Percentiles rank a stretch among this genome's conserved stretches.
Evolutionary conservation across 139 green algal species (phyloP).

Genomic region (Astrephomene gubernaculifera): DNA sequence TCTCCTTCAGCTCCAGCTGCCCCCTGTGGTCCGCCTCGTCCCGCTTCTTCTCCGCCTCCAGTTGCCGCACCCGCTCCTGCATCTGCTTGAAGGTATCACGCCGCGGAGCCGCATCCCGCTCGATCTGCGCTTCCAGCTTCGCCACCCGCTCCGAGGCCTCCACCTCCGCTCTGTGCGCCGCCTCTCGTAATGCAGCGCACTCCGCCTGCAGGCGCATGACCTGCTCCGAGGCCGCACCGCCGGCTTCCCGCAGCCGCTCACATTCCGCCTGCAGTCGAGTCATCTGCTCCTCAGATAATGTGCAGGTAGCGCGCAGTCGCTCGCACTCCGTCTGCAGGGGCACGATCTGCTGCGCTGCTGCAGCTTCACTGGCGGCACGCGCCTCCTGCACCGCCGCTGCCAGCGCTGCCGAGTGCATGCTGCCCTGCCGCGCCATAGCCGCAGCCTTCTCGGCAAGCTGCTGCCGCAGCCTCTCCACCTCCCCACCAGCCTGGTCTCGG

Average conservation of each 20-base stretch:
- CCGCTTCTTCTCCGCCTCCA: constrained; percentile 26
- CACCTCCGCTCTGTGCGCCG: not conserved
- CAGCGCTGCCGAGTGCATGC: not conserved
- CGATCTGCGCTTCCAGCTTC: constrained; percentile 14
- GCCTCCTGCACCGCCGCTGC: constrained; percentile 36
- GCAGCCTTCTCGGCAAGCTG: not conserved
- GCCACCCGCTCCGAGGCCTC: constrained; percentile 8
- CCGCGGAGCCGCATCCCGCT: not conserved
- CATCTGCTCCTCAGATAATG: constrained; percentile 25
- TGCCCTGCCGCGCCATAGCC: not conserved
- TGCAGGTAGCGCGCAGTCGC: constrained; percentile 6
- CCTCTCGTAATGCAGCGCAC: not conserved
- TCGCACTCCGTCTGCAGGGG: constrained; percentile 28
- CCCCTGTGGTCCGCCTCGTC: not conserved
- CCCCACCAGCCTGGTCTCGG: not conserved
- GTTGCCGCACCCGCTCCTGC: constrained; percentile 24
- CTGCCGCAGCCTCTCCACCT: not conserved
- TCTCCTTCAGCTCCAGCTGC: constrained; percentile 41
- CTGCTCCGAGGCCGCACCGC: not conserved
- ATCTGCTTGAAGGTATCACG: not conserved
- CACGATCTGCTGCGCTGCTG: not conserved
- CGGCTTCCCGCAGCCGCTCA: not conserved
- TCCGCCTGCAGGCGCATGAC: not conserved
- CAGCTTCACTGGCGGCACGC: not conserved
- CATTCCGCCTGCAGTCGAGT: constrained; percentile 11